These are phyloP conservation scores for Botrytis medusae DNA, from an alignment of 2,329 filamentous ascomycete species.

Conservation along the genomic window DNA sequence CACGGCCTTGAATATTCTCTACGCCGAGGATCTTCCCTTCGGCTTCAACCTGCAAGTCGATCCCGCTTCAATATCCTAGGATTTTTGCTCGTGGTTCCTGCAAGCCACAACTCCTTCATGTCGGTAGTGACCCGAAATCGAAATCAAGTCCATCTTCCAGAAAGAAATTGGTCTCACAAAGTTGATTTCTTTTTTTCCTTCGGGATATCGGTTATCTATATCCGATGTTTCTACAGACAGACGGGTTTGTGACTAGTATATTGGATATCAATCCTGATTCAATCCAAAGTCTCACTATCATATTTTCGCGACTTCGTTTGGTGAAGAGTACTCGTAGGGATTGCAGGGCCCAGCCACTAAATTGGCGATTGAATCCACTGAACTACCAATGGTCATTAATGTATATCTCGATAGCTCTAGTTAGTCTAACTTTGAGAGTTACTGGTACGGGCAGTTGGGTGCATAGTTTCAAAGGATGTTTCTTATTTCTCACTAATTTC, in stretches of 20 bases:
- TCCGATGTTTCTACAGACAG: background rate
- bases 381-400: background rate
- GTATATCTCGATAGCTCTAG: background rate
- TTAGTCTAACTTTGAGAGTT: background rate
- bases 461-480: background rate
- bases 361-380: background rate
- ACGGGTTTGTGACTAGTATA: background rate
- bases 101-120: background rate
- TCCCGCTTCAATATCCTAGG: background rate
- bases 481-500: background rate
- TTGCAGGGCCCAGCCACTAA: background rate
- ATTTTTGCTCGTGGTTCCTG: constrained; percentile 12
- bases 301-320: background rate
- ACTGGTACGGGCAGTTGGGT: background rate
- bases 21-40: background rate
- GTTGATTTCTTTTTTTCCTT: background rate
- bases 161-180: background rate
- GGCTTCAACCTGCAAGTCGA: background rate
- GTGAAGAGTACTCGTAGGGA: background rate
- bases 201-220: background rate
- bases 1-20: background rate
- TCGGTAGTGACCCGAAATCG: background rate
- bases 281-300: background rate
- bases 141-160: background rate
- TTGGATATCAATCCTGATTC: background rate